Evolutionary conservation across 2,329 filamentous ascomycete genomes (phyloP).

Genomic region (Xylariales sp.): DNA sequence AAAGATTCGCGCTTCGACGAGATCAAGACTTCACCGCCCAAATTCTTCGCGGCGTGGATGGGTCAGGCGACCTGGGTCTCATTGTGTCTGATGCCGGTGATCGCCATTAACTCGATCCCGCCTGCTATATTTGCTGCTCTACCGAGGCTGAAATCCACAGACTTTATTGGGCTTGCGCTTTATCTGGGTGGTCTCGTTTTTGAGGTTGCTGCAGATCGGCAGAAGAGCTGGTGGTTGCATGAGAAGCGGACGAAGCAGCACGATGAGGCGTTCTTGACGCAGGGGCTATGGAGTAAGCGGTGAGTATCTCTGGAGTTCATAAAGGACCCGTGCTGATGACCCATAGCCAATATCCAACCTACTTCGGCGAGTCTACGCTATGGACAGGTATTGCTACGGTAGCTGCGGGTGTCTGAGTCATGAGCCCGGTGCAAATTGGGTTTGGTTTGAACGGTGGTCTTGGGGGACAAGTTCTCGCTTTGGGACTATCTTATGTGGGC

Average conservation of each 20-base stretch:
- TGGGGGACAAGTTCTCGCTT: constrained; percentile 23
- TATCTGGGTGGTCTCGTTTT: constrained; percentile 56
- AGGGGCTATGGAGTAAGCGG: constrained; percentile 57
- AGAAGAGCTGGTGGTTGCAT: constrained; percentile 58
- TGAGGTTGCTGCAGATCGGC: constrained; percentile 58
- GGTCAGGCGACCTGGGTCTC: constrained; percentile 65
- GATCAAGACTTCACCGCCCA: constrained; percentile 31
- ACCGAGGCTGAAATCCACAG: constrained; percentile 43
- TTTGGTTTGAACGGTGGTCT: constrained; percentile 49
- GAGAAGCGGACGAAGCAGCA: constrained; percentile 63
- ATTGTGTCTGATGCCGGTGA: constrained; percentile 60
- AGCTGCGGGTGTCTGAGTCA: constrained; percentile 51
- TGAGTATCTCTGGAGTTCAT: constrained; percentile 44
- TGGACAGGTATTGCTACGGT: constrained; percentile 64
- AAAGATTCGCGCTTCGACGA: constrained; percentile 47
- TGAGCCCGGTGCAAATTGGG: constrained; percentile 48
- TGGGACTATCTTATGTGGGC: constrained; percentile 49
- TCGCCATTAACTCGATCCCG: constrained; percentile 60
- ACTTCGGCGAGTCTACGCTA: constrained; percentile 66
- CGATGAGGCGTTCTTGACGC: constrained; percentile 60
- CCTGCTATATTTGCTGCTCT: constrained; percentile 46
- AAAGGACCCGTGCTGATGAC: background rate
- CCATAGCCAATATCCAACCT: constrained; percentile 58
- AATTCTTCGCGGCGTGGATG: constrained; percentile 34
- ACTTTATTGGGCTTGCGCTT: constrained; percentile 52